Evolutionary conservation across 78 protist genomes (phyloP).

Genomic region (Chrysochromulina parva): DNA sequence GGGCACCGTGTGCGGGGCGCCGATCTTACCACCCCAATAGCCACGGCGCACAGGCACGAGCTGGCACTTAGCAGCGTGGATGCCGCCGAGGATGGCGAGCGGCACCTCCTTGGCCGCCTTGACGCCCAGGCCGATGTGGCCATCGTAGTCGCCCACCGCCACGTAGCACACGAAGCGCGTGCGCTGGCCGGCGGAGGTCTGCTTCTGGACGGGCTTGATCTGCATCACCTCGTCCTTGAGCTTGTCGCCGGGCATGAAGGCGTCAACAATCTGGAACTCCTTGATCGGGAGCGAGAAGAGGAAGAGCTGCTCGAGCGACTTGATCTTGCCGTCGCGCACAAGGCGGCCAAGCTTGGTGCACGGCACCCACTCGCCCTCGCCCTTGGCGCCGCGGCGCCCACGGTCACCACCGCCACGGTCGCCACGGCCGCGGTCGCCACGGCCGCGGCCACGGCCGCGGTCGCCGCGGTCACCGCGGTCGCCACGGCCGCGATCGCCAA

Average conservation of each 20-base stretch:
- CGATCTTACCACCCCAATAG: slow-evolving; percentile 99
- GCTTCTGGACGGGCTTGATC: slow-evolving; percentile 99
- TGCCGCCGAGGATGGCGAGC: slow-evolving; percentile 98
- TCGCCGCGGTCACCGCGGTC: slow-evolving; percentile 16
- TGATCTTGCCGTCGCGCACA: slow-evolving; percentile 92
- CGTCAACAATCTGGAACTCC: slow-evolving; percentile 98
- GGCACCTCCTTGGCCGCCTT: slow-evolving; percentile 98
- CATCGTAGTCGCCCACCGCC: slow-evolving; percentile 92
- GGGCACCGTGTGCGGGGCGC: slow-evolving; percentile 99
- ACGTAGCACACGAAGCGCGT: slow-evolving; percentile 98
- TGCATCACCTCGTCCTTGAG: slow-evolving; percentile 98
- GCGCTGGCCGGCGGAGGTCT: slow-evolving; percentile 99
- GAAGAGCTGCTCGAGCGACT: slow-evolving; percentile 96
- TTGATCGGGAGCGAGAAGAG: slow-evolving; percentile 98
- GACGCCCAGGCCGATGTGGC: slow-evolving; percentile 99
- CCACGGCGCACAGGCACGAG: slow-evolving; percentile 99
- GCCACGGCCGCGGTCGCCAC: slow-evolving; percentile 5
- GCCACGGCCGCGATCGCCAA: slow-evolving; percentile 17
- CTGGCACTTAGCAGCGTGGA: slow-evolving; percentile 93
- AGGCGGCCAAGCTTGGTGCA: slow-evolving; percentile 99
- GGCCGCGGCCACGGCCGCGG: slow-evolving; percentile 12
- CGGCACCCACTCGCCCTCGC: slow-evolving; percentile 94
- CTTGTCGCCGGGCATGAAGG: slow-evolving; percentile 63
- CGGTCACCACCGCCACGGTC: background rate
- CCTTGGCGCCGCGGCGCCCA: slow-evolving; percentile 37